Percentiles rank a stretch among this genome's conserved stretches.
These are phyloP conservation scores for Suillus occidentalis DNA, from an alignment of 768 basidiomycete genomes.

Conservation along the genomic window DNA sequence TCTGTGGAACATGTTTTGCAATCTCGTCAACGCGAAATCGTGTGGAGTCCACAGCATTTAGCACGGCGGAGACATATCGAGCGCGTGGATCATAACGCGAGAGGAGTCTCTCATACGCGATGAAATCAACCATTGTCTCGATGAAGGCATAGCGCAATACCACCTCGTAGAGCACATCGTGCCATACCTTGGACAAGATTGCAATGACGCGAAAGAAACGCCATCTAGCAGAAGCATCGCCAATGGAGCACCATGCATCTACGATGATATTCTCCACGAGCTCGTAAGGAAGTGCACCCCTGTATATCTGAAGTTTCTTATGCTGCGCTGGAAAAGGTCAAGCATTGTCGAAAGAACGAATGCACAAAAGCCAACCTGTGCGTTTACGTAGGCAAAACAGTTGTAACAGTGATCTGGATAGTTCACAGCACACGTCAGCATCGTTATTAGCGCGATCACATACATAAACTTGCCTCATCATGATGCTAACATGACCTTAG, in stretches of 20 bases:
- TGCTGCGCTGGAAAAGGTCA: neutral
- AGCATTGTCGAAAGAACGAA: neutral
- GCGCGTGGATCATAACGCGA: conserved; percentile 1
- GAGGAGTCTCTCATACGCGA: conserved; percentile 1
- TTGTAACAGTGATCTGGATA: neutral
- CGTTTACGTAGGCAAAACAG: conserved; percentile 1
- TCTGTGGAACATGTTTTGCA: conserved; percentile 3
- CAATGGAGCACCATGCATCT: conserved; percentile 6
- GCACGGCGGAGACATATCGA: neutral
- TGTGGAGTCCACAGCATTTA: conserved; percentile 1
- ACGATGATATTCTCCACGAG: conserved; percentile 3
- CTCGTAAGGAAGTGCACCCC: conserved; percentile 2
- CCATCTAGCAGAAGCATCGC: neutral
- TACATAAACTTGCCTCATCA: neutral
- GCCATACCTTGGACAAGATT: conserved; percentile 7
- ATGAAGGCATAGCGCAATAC: conserved; percentile 7
- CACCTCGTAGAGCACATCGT: conserved; percentile 5
- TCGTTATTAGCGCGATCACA: neutral
- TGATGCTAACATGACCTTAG: neutral
- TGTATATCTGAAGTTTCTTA: conserved; percentile 1
- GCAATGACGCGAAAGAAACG: conserved; percentile 2
- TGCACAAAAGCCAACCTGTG: neutral
- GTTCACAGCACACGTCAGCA: neutral
- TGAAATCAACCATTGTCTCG: neutral
- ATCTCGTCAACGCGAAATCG: neutral